Percentiles rank a stretch among this genome's conserved stretches.
phyloP scores from a whole-genome alignment of 2,329 filamentous ascomycete genomes.

The Aspergillus neotritici region DNA sequence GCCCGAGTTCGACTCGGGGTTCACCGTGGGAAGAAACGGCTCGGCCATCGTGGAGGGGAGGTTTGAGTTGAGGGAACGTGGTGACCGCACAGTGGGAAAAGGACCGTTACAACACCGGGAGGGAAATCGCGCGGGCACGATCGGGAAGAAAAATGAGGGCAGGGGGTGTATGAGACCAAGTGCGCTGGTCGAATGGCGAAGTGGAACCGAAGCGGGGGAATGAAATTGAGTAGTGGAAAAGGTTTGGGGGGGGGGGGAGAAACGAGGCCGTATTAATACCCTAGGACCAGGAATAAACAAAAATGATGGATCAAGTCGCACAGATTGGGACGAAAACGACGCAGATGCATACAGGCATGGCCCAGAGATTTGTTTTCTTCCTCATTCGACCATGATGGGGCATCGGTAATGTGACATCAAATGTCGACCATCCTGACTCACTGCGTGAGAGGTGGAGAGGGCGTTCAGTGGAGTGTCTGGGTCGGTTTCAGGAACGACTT shows the following conservation, averaged over 20 bases:
- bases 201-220: neutral
- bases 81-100: neutral
- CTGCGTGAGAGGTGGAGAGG: too few species aligned
- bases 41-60: constrained; percentile 18
- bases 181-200: too few species aligned
- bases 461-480: too few species aligned
- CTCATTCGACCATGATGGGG: too few species aligned
- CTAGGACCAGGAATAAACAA: constrained; percentile 3
- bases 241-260: neutral
- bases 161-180: too few species aligned
- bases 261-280: too few species aligned
- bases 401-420: too few species aligned
- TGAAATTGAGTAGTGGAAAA: neutral
- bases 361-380: too few species aligned
- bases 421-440: too few species aligned
- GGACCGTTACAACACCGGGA: neutral
- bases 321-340: neutral
- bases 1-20: constrained; percentile 10
- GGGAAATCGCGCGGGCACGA: neutral
- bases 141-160: neutral
- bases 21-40: constrained; percentile 15
- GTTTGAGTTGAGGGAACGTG: too few species aligned
- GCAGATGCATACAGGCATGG: too few species aligned
- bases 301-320: neutral
- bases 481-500: too few species aligned